A percentile compares a stretch with the other conserved stretches of the same genome.
Evolutionary conservation across 2,329 filamentous ascomycete genomes (phyloP).

Genomic region (Alternaria triticimaculans): DNA sequence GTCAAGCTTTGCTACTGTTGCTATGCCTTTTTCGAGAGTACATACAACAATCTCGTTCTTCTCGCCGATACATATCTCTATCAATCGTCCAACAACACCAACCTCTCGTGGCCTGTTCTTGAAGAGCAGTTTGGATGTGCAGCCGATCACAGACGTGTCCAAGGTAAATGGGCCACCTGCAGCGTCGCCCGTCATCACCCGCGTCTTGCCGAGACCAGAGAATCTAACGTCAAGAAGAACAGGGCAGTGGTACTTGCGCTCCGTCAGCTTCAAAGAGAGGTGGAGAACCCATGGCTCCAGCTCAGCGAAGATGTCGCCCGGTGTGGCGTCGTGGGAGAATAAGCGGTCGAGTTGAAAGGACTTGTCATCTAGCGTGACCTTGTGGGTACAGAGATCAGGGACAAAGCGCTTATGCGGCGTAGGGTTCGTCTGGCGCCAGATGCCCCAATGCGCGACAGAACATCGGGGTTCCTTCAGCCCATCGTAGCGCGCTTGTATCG

Average conservation of each 20-base stretch:
- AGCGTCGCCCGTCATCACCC: background rate
- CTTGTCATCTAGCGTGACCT: background rate
- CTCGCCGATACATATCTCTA: background rate
- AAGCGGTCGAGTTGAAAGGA: too few relatives aligned
- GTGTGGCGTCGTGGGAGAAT: too few relatives aligned
- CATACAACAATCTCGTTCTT: rapidly evolving
- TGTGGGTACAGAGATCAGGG: background rate
- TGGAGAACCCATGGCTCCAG: background rate
- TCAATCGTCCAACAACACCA: background rate
- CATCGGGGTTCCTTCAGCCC: background rate
- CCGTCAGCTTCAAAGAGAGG: background rate
- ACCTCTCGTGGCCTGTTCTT: background rate
- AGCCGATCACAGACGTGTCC: background rate
- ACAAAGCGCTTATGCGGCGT: background rate
- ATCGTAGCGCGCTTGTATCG: background rate
- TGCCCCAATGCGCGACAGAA: background rate
- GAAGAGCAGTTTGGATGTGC: background rate
- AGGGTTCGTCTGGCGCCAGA: background rate
- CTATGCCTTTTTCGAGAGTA: background rate
- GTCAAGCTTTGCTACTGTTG: background rate
- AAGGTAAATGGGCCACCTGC: background rate
- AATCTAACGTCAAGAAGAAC: background rate
- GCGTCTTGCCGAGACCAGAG: background rate
- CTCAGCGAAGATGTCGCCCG: background rate
- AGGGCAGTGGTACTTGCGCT: background rate